Evolutionary conservation across 768 basidiomycete species (phyloP), one percentile per base, ranked within the genome.

Genomic region (Gymnopilus junonius): DNA sequence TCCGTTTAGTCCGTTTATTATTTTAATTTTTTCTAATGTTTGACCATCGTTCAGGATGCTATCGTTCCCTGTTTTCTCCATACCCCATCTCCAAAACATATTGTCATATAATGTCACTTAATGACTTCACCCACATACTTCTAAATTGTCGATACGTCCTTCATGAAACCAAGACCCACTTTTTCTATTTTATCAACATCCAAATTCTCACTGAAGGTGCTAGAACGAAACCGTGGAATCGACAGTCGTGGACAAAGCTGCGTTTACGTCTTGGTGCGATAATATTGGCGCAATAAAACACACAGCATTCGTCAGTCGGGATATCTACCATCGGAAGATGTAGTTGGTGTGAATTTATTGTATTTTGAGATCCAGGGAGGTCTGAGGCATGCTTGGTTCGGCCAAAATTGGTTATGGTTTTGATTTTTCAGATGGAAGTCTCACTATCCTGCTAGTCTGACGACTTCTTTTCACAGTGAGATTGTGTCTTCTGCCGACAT

Each of bases 91-190:
- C 63, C 42, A 45, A 61, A 65, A 65, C 60, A 53, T 65, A 68
- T 65, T 55, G 20, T 51, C 62, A 63, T 65, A 56, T 63, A 61
- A 65, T 61, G 27, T 35, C 42, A 67, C 53, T 59, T 68, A 68
- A 65, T 68, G 25, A n/a, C 45, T 59, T 39, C 32, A 43, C 17
- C 35, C 31, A 29, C 29, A 15, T 10, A 4, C 25, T 46, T 46
- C 15, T 27, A 27, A 46, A 46, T 14, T 15, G 5, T 29, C 29
- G n/a, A 12, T n/a, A 51, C 29, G 25, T 27, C 45, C 25, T 46
- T 46, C 40, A n/a, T 42, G 17, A 40, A 42, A 4, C 20, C 17
- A 42, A 42, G 40, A 42, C 8, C n/a, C n/a, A 5, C 7, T 4
- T 8, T 20, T 3, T n/a, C 15, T 42, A 42, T 42, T 42, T 42